Conservation (phyloP, 345 rosid species). For the Acer negundo region DNA sequence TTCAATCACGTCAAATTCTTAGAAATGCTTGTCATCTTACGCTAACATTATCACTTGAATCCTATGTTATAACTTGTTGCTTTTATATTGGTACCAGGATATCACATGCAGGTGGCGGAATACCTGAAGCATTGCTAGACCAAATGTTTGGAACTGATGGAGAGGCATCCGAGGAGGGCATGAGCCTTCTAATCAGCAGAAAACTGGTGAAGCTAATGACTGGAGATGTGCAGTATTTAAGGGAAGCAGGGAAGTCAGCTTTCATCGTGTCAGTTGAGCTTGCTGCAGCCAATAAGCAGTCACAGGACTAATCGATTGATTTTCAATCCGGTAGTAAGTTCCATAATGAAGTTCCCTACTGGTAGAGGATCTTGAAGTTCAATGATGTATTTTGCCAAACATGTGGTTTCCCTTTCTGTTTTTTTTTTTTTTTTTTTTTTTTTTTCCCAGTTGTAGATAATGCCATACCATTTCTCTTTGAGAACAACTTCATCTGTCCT, state of each 20-base stretch:
- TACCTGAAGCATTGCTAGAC: constrained; percentile 69
- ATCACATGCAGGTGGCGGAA: constrained; percentile 62
- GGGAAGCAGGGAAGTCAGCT: constrained; percentile 79
- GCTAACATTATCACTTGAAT: background rate
- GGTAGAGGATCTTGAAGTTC: constrained; percentile 7
- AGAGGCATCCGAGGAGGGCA: constrained; percentile 71
- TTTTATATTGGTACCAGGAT: constrained; percentile 44
- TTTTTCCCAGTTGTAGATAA: constrained; percentile 7
- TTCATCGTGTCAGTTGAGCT: constrained; percentile 68
- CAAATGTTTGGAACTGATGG: constrained; percentile 73
- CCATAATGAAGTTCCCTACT: background rate
- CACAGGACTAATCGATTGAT: constrained; percentile 9
- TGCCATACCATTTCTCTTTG: constrained; percentile 6
- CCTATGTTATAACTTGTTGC: background rate
- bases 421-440: background rate
- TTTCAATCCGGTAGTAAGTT: constrained; percentile 12
- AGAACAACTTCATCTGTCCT: background rate
- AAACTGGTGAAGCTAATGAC: constrained; percentile 83
- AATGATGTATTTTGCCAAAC: background rate
- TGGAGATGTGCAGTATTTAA: constrained; percentile 84
- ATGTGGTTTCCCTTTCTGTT: background rate
- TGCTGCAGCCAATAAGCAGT: constrained; percentile 48
- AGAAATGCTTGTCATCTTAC: background rate
- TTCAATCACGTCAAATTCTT: background rate
- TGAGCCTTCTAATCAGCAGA: constrained; percentile 72